Conservation (phyloP, 306 rosid genomes). For the Prunus mongolica region DNA sequence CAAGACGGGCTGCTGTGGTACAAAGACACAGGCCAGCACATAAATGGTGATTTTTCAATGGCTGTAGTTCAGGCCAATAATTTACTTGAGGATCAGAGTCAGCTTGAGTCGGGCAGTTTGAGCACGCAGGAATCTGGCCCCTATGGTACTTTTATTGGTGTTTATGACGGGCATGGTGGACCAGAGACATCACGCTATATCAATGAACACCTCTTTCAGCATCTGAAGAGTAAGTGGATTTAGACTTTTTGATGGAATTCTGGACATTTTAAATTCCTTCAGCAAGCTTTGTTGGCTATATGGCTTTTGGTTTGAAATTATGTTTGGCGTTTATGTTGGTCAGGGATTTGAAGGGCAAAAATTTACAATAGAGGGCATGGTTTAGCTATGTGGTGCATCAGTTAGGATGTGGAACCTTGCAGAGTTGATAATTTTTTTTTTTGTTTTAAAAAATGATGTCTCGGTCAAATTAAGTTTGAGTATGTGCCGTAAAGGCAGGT, state of each 20-base stretch:
- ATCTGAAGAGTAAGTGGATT: constrained; percentile 42
- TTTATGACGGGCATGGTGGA: constrained; percentile 56
- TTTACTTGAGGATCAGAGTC: constrained; percentile 61
- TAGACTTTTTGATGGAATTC: neutral
- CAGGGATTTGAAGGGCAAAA: neutral
- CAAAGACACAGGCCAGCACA: constrained; percentile 49
- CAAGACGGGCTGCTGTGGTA: constrained; percentile 52
- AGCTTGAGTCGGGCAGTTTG: constrained; percentile 49
- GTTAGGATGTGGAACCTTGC: neutral
- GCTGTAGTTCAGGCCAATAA: constrained; percentile 57
- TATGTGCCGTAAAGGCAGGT: neutral
- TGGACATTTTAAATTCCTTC: neutral
- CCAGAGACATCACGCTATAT: constrained; percentile 50
- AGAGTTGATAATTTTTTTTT: neutral
- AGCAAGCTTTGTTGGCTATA: neutral
- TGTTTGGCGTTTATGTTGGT: neutral
- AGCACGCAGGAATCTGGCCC: constrained; percentile 44
- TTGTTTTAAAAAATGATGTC: neutral
- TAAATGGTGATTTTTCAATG: constrained; percentile 52
- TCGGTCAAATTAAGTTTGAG: neutral
- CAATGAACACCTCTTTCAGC: constrained; percentile 50
- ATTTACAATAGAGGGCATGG: neutral
- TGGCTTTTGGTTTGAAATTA: neutral
- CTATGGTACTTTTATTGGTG: constrained; percentile 46
- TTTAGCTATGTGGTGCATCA: neutral